Evolutionary conservation across 768 basidiomycete species (phyloP), one percentile per base, ranked within the genome.

Genomic region (Amanita pallidorosea): DNA sequence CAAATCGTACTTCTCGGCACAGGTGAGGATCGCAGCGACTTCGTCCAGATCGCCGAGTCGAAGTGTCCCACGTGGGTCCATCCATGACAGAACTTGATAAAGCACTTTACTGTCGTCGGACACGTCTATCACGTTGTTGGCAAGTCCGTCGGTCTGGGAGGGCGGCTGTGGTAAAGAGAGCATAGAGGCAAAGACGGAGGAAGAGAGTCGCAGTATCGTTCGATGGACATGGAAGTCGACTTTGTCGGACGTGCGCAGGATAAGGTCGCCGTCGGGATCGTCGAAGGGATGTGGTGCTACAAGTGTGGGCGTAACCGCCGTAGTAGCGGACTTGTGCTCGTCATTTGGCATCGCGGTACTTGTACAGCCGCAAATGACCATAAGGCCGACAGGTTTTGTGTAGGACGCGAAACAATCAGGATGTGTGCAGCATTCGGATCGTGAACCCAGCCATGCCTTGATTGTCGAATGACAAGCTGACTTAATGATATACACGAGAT

Each of bases 211-310:
- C n/a, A 52, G 45, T 9, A 52, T 18, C 7, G 22, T 15, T 36
- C 34, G 29, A 27, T 52, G 42, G 42, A 52, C 51, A 42, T 35
- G 43, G 17, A 52, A 52, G 34, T 52, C 43, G 17, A 52, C 51
- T 5, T 45, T 45, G 43, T 46, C 45, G 9, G 34, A 25, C 4
- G 42, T 33, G 25, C 51, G 51, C 25, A 52, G 22, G 15, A 52
- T 40, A 31, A 40, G 15, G 25, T 52, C 51, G 3, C 42, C 51
- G 7, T 31, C 43, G 15, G 33, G 33, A 22, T 45, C 51, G 25
- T 52, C 51, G 13, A 52, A 52, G 9, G 51, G 51, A 7, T 44
- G 5, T 7, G 36, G 36, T n/a, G 47, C 34, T 35, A 34, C 34
- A n/a, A 15, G 22, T 4, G 15, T 46, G 15, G 11, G 17, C 33